These are phyloP conservation scores for Graphium sp. DNA, from an alignment of 2,329 filamentous ascomycete genomes.

Conservation along the genomic window DNA sequence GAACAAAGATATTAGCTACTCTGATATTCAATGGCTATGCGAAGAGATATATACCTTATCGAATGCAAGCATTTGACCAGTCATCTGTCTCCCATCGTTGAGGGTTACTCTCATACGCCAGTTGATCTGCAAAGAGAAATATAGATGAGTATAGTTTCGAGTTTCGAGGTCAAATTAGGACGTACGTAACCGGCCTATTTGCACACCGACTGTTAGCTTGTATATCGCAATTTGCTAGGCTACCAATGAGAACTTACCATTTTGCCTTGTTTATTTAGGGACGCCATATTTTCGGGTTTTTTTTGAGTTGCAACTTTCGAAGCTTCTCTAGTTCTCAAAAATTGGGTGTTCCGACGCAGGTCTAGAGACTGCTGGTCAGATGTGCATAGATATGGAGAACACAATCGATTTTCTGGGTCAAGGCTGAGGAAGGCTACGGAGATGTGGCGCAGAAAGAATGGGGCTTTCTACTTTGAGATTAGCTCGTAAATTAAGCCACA, in stretches of 20 bases:
- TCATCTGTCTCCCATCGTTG: constrained; percentile 90
- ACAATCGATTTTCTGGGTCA: constrained; percentile 3
- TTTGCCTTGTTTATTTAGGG: constrained; percentile 83
- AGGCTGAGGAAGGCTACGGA: constrained; percentile 3
- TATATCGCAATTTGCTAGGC: too few relatives aligned
- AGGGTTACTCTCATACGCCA: constrained; percentile 97
- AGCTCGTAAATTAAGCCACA: not conserved
- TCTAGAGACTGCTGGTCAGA: constrained; percentile 3
- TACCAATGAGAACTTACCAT: constrained; percentile 71
- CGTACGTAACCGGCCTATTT: constrained; percentile 54
- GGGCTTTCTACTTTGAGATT: constrained; percentile 1
- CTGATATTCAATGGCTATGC: too few relatives aligned
- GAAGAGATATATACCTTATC: constrained; percentile 60
- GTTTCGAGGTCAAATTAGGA: constrained; percentile 11
- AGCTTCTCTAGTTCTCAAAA: constrained; percentile 13
- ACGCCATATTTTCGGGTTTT: constrained; percentile 38
- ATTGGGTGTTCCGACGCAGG: constrained; percentile 9
- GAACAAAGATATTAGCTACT: too few relatives aligned
- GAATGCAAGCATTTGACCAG: constrained; percentile 94
- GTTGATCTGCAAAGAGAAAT: constrained; percentile 60
- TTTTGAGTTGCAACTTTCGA: constrained; percentile 8
- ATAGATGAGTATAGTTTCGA: not conserved
- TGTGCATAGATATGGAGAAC: not conserved
- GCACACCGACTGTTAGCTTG: constrained; percentile 2
- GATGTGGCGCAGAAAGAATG: constrained; percentile 1